Percentiles rank a stretch among this genome's conserved stretches.
Conservation (phyloP, 805 yeast genomes). For the Candida andamanensis region DNA sequence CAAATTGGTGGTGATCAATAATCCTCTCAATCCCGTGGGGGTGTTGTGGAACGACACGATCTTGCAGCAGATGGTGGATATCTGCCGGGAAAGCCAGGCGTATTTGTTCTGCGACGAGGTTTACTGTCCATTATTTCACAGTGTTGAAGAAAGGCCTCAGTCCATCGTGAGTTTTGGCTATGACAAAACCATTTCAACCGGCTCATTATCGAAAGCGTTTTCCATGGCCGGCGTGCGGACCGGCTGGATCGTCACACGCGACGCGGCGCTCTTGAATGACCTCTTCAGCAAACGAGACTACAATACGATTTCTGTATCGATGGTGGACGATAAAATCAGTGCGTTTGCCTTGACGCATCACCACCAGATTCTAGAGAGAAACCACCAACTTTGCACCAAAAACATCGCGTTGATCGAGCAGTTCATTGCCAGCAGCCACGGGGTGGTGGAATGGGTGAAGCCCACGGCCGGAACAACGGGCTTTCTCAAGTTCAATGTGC, state of each 20-base stretch:
- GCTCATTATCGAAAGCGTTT: constrained; percentile 52
- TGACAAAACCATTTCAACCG: constrained; percentile 40
- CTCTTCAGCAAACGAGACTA: constrained; percentile 43
- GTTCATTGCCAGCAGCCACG: constrained; percentile 26
- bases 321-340: constrained; percentile 43
- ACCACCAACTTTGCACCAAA: constrained; percentile 30
- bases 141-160: constrained; percentile 23
- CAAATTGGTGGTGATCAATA: constrained; percentile 41
- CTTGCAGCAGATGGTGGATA: constrained; percentile 28
- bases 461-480: constrained; percentile 49
- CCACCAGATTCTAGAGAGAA: constrained; percentile 32
- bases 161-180: constrained; percentile 39
- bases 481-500: constrained; percentile 28
- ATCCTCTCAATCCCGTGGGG: constrained; percentile 48
- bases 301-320: constrained; percentile 46
- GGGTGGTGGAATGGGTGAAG: constrained; percentile 32
- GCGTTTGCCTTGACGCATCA: constrained; percentile 36
- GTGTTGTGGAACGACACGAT: constrained; percentile 31
- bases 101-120: constrained; percentile 49
- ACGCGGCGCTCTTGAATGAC: constrained; percentile 22
- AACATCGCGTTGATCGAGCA: constrained; percentile 33
- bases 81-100: constrained; percentile 29
- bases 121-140: constrained; percentile 48
- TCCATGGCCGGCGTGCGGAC: constrained; percentile 49
- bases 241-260: constrained; percentile 47